phyloP scores from a whole-genome alignment of 1,284 basidiomycete genomes.

The Boletus semigastroideus region DNA sequence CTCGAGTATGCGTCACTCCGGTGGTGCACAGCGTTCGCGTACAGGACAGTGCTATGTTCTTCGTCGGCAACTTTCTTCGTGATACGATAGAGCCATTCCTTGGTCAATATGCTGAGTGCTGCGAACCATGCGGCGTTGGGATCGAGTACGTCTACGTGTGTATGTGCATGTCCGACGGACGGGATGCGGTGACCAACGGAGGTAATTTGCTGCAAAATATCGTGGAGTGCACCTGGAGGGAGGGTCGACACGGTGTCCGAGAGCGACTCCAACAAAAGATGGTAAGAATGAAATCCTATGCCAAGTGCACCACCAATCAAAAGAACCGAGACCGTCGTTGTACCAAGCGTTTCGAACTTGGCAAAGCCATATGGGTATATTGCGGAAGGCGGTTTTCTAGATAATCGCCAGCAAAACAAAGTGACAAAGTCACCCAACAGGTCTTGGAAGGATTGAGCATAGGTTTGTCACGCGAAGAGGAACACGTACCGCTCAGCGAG shows the following conservation, averaged over 20 bases:
- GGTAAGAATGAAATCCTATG: conserved; percentile 92
- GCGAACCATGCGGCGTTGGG: conserved; percentile 98
- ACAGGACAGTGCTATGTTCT: conserved; percentile 86
- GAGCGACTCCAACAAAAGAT: conserved; percentile 71
- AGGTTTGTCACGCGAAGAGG: conserved; percentile 1
- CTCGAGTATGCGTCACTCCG: conserved; percentile 93
- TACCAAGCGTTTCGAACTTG: conserved; percentile 94
- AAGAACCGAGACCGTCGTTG: conserved; percentile 80
- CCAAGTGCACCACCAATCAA: conserved; percentile 87
- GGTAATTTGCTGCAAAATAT: conserved; percentile 56
- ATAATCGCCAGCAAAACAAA: conserved; percentile 88
- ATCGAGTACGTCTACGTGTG: conserved; percentile 66
- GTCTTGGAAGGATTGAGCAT: conserved; percentile 42
- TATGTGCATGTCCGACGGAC: conserved; percentile 49
- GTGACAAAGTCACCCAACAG: conserved; percentile 92
- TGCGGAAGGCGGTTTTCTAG: conserved; percentile 74
- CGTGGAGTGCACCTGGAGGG: conserved; percentile 60
- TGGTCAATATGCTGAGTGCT: conserved; percentile 73
- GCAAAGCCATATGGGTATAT: conserved; percentile 87
- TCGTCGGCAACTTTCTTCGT: conserved; percentile 88
- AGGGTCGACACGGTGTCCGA: conserved; percentile 55
- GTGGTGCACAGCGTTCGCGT: conserved; percentile 93
- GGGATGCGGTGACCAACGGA: conserved; percentile 55
- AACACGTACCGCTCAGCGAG: conserved; percentile 75
- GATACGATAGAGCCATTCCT: conserved; percentile 91